Evolutionary conservation across 192 early-diverging fungal species (phyloP).

Genomic region (Umbelopsis vinacea): DNA sequence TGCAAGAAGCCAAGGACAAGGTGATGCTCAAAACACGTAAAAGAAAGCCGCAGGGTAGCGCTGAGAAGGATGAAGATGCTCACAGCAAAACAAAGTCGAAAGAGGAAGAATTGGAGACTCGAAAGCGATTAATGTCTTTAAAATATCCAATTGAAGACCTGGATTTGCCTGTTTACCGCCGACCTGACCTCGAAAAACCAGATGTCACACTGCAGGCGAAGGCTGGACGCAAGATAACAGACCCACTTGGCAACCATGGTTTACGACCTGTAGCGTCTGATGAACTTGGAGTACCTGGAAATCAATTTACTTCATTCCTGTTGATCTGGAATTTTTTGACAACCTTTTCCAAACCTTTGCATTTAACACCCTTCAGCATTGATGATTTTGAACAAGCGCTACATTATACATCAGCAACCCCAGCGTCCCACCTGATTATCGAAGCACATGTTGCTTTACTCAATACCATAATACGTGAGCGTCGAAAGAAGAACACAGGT

Average conservation of each 20-base stretch:
- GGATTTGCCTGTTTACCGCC: constrained; percentile 55
- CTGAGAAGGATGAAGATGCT: constrained; percentile 38
- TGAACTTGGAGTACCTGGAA: constrained; percentile 30
- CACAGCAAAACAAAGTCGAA: constrained; percentile 25
- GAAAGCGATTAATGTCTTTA: constrained; percentile 36
- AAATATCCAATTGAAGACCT: constrained; percentile 88
- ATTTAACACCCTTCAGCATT: constrained; percentile 72
- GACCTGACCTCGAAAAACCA: not conserved
- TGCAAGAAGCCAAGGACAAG: constrained; percentile 37
- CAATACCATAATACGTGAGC: constrained; percentile 51
- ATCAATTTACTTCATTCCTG: constrained; percentile 60
- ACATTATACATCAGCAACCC: constrained; percentile 39
- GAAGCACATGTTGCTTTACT: constrained; percentile 56
- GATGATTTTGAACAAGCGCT: constrained; percentile 78
- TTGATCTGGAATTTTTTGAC: constrained; percentile 74
- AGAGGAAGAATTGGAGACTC: constrained; percentile 39
- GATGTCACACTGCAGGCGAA: constrained; percentile 11
- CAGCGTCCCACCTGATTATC: constrained; percentile 38
- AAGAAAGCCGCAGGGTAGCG: constrained; percentile 37
- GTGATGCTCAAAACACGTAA: constrained; percentile 46
- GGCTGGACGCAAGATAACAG: constrained; percentile 25
- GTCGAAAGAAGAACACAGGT: constrained; percentile 35
- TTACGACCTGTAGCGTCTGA: constrained; percentile 9
- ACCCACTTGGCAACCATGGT: constrained; percentile 42
- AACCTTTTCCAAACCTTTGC: constrained; percentile 67